Evolutionary conservation across 805 yeast species (phyloP), one percentile per base, ranked within the genome.

Genomic region (Metschnikowia sp.): DNA sequence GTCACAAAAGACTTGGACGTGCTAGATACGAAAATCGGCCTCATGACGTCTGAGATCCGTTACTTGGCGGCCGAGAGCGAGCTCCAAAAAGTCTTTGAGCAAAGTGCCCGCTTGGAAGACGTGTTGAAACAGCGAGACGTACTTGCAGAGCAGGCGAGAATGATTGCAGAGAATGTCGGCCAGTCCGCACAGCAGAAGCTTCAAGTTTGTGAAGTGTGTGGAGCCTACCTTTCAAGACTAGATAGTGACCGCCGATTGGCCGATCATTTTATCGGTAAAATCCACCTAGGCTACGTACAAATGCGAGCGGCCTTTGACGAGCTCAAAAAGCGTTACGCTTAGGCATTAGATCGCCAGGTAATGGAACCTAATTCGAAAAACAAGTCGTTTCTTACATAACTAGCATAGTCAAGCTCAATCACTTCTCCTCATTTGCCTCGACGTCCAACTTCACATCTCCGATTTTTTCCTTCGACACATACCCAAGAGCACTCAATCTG

Each of bases 181-280:
- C 92, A 88, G 56, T 79, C 90, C 10, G 88, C 94, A 1, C 96
- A 87, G 60, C 97, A 91, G 59, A 88, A 88, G 63, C 72, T 91
- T 39, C 97, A 90, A 64, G 96, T 88, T 1, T 91, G 98, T 66
- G 86, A 81, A 53, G 82, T 81, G 1, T 91, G 98, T 67, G 96
- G 96, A 1, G 96, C 96, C 0, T 89, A 85, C 59, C 70, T 92
- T 34, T 86, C 96, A 8, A 72, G 92, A 51, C 69, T 90, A 47
- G 98, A 91, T 63, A 88, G 86, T 49, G 97, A 91, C 62, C 75
- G 90, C 62, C 75, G 97, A 56, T 71, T 91, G 52, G 96, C 92
- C 1, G 96, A 88, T 57, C 97, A 91, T 64, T 90, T 88, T 62
- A 68, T 83, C 22, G 98, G 98, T 1, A 89, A 88, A 57, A 80